Base-by-base conservation (phyloP, 768 basidiomycete species). In the Trametes meyenii region DNA sequence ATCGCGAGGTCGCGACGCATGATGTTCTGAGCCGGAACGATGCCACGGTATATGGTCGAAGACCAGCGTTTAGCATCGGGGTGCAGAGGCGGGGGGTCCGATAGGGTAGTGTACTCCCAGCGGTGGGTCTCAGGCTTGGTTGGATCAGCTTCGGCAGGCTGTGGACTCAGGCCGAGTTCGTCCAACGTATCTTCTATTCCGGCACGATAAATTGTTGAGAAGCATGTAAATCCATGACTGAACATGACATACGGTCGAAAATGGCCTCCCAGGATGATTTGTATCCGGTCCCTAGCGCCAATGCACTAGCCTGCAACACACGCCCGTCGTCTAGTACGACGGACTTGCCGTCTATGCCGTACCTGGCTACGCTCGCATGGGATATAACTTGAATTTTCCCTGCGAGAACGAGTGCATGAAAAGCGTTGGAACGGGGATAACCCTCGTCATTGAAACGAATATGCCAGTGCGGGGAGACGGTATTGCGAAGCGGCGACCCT, bases 11-110 rank as follows among this genome's bases (percentile, higher is more conserved):
- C 86, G 13, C 82, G 75, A 5, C 74, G 74, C 2, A 68, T 21
- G 43, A 88, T 80, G 62, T 85, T 87, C 65, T 81, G 84, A 3
- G 81, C 83, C 0, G 87, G 88, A 10, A 89, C 79, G 2, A 89
- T 66, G 7, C 87, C 86, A 14, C 86, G 80, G 69, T 88, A 85
- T 2, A 88, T 76, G 1, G 80, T 79, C 0, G 83, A 77, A 7
- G 77, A 70, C 77, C 76, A 79, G 35, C 76, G 74, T 4, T 73
- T 71, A 3, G 67, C 69, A 2, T 70, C 70, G 0, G 75, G 69
- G 49, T 72, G 76, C 0, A 68, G 29, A 0, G 68, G 43, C 0
- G 64, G 59, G 3, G 55, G 39, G 29, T 24, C 43, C 0, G 59
- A 45, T 5, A 75, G 57, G 11, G 72, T 67, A 3, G 61, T 61